These are phyloP conservation scores for Ceratobasidium papillatum DNA, from an alignment of 1,284 basidiomycete species.

Conservation along the genomic window DNA sequence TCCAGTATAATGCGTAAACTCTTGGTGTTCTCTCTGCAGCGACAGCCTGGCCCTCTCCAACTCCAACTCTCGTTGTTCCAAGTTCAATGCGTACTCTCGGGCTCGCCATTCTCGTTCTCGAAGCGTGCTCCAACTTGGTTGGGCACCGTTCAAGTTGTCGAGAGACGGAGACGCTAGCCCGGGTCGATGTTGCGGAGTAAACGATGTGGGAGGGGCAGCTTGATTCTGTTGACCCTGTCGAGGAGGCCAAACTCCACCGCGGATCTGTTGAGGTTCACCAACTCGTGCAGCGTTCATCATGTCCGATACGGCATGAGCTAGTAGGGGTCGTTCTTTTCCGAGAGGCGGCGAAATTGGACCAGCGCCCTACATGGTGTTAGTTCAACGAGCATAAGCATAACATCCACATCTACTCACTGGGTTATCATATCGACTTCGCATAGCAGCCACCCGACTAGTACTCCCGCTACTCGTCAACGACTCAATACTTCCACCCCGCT, in stretches of 20 bases:
- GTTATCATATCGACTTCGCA: conserved; percentile 66
- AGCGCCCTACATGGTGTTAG: conserved; percentile 53
- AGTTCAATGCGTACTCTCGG: conserved; percentile 67
- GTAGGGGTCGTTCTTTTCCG: conserved; percentile 66
- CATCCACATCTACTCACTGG: neutral
- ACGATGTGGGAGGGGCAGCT: neutral
- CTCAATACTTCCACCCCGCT: conserved; percentile 53
- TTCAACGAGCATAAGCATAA: neutral
- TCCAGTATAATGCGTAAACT: conserved; percentile 20
- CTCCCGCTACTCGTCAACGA: conserved; percentile 60
- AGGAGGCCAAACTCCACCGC: conserved; percentile 6
- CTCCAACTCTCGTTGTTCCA: conserved; percentile 63
- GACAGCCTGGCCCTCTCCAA: conserved; percentile 57
- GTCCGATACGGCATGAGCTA: conserved; percentile 69
- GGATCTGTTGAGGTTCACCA: neutral
- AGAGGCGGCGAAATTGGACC: conserved; percentile 58
- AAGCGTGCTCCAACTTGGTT: conserved; percentile 57
- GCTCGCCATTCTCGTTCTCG: conserved; percentile 64
- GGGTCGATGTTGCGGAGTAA: neutral
- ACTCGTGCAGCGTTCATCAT: conserved; percentile 50
- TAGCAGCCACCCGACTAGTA: conserved; percentile 68
- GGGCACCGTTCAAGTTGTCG: conserved; percentile 44
- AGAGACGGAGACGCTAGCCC: conserved; percentile 21
- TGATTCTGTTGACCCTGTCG: neutral
- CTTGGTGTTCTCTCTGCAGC: conserved; percentile 39